Conservation (phyloP, 2,329 filamentous ascomycete genomes). For the Dothideomycetes sp. region DNA sequence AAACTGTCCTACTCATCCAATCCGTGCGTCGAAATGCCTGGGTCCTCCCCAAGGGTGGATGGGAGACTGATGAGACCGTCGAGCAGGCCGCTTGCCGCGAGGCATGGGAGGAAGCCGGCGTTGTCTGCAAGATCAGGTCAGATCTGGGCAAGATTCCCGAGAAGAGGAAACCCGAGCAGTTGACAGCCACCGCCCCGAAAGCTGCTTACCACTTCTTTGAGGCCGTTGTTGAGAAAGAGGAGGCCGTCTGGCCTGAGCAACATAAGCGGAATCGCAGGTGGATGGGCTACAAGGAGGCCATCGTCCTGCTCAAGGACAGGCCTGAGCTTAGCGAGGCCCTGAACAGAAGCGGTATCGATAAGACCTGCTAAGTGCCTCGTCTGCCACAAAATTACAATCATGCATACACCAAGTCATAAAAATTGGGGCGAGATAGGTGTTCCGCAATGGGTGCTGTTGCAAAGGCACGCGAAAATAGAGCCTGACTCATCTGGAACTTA, state of each 20-base stretch:
- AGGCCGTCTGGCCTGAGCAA: conserved; percentile 83
- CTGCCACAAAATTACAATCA: background rate
- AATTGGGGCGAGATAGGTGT: background rate
- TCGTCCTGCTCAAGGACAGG: conserved; percentile 60
- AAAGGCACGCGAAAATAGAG: too few species aligned
- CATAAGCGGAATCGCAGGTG: conserved; percentile 84
- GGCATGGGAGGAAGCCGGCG: conserved; percentile 96
- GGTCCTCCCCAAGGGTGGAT: conserved; percentile 96
- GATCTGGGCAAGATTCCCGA: conserved; percentile 83
- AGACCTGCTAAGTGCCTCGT: conserved; percentile 6
- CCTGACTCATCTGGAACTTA: too few species aligned
- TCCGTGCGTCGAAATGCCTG: conserved; percentile 83
- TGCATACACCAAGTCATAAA: background rate
- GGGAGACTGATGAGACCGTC: conserved; percentile 89
- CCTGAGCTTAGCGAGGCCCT: conserved; percentile 86
- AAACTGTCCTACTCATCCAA: conserved; percentile 84
- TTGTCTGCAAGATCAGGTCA: conserved; percentile 70
- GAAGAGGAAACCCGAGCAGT: conserved; percentile 48
- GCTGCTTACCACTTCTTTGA: conserved; percentile 74
- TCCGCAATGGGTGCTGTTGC: too few species aligned
- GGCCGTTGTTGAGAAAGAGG: conserved; percentile 75
- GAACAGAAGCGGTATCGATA: conserved; percentile 49
- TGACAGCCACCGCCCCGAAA: conserved; percentile 53
- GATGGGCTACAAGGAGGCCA: conserved; percentile 79
- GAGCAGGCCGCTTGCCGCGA: conserved; percentile 77